Base-by-base conservation (phyloP, 169 alveolate species). In the Fabrea salina region DNA sequence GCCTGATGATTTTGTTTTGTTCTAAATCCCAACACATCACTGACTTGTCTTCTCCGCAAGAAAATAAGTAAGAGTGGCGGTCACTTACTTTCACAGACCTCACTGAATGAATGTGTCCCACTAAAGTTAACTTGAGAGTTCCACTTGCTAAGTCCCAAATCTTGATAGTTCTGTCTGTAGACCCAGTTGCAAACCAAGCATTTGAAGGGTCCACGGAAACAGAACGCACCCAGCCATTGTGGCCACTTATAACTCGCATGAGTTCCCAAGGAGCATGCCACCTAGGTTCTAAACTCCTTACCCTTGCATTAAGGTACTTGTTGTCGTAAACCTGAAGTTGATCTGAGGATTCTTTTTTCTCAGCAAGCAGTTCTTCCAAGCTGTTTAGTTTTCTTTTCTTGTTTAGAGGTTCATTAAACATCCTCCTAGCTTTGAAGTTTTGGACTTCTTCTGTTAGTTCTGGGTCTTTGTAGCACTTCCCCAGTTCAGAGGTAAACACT, bases 1-100 rank as follows among this genome's bases (percentile, higher is more conserved):
- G 97, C 70, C 99, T 92, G 39, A 98, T 93, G 66, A 98, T 98
- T 85, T 97, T 96, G 88, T 98, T 98, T 77, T 95, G 97, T 89
- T 98, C 99, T 68, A 97, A 90, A 83, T 98, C 99, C 99, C 99
- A 97, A 81, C 99, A 97, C 83, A 95, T 95, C 47, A 97, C 98
- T 47, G 97, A 92, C 88, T 97, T 97, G 86, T 97, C 99, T 86
- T 98, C 99, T 13, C 99, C 98, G 74, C 99, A 97, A 67, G 99
- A 96, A 95, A 98, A 98, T 66, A 98, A 87, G 89, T 97, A 98
- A 8, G 99, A 99, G 81, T 97, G 98, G 75, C 98, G 92, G 44
- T 93, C 91, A 43, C 99, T 95, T 54, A 97, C 94, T 44, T 92
- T 89, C 47, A 98, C 89, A 56, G 95, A 98, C 19, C 99, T 93